These are phyloP conservation scores for Wakefieldia striispora DNA, from an alignment of 768 basidiomycete species.

Conservation along the genomic window DNA sequence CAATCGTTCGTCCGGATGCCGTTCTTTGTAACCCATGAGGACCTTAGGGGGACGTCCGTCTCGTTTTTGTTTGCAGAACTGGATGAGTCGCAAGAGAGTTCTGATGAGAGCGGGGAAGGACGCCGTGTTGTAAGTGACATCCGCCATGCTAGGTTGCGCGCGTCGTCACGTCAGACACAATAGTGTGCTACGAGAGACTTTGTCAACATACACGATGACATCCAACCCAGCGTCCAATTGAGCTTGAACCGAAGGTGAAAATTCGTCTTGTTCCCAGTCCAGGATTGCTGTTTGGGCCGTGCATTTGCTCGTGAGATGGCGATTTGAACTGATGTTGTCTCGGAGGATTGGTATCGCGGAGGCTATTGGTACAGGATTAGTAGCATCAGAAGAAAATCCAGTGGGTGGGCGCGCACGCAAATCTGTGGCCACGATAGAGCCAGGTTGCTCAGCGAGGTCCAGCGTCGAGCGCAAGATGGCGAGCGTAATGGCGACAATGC, in stretches of 20 bases:
- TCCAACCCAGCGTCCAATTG: constrained; percentile 46
- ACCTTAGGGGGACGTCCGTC: constrained; percentile 43
- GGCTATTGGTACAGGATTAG: constrained; percentile 40
- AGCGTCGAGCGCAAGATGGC: constrained; percentile 50
- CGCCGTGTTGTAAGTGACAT: constrained; percentile 88
- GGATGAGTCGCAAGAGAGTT: constrained; percentile 58
- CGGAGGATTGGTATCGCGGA: constrained; percentile 80
- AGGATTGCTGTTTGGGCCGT: constrained; percentile 42
- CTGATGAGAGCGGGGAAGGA: constrained; percentile 75
- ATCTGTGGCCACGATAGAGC: constrained; percentile 64
- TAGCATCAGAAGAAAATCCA: not conserved
- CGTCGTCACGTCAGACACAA: not conserved
- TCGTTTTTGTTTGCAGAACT: constrained; percentile 8
- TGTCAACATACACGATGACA: constrained; percentile 60
- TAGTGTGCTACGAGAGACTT: no score
- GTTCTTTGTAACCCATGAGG: constrained; percentile 83
- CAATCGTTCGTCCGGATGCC: constrained; percentile 70
- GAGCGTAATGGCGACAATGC: constrained; percentile 71
- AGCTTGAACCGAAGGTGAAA: constrained; percentile 48
- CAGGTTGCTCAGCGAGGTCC: constrained; percentile 14
- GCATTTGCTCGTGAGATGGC: constrained; percentile 30
- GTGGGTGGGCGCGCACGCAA: constrained; percentile 48
- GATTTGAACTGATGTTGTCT: constrained; percentile 60
- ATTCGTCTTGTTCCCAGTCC: constrained; percentile 70
- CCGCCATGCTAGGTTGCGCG: constrained; percentile 68